These are phyloP conservation scores for Ceratobasidium sp. DNA, from an alignment of 1,284 basidiomycete species.

Conservation along the genomic window DNA sequence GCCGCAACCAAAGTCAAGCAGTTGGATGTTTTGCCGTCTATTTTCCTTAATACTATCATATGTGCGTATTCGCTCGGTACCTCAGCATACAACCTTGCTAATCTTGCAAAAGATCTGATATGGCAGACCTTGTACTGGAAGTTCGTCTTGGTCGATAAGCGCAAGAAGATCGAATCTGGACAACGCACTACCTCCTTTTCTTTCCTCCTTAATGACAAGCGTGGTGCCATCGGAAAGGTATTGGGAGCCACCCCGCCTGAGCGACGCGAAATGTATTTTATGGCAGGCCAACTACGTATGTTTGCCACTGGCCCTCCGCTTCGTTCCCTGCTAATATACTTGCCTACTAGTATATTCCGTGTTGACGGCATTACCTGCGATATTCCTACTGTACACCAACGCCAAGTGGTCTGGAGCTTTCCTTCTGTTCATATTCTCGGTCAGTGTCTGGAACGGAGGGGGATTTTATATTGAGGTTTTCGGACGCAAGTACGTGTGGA, in stretches of 20 bases:
- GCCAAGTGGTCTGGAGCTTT: slow-evolving; percentile 80
- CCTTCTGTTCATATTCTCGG: slow-evolving; percentile 81
- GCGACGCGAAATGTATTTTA: slow-evolving; percentile 81
- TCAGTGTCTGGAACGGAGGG: slow-evolving; percentile 88
- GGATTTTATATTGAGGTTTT: slow-evolving; percentile 96
- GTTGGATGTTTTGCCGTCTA: slow-evolving; percentile 71
- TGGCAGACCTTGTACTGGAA: slow-evolving; percentile 95
- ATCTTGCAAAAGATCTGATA: slow-evolving; percentile 71
- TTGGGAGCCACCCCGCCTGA: slow-evolving; percentile 71
- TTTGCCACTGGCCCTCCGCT: slow-evolving; percentile 45
- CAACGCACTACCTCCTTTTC: slow-evolving; percentile 88
- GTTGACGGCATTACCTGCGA: slow-evolving; percentile 87
- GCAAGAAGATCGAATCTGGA: slow-evolving; percentile 88
- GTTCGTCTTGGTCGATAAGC: slow-evolving; percentile 87
- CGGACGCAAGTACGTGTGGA: slow-evolving; percentile 82
- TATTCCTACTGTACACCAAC: slow-evolving; percentile 84
- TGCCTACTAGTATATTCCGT: slow-evolving; percentile 78
- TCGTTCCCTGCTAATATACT: slow-evolving; percentile 45
- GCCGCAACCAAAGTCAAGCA: slow-evolving; percentile 76
- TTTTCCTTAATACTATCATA: slow-evolving; percentile 77
- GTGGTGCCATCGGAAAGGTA: slow-evolving; percentile 80
- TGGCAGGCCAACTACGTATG: slow-evolving; percentile 86
- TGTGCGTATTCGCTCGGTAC: slow-evolving; percentile 65
- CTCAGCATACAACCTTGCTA: slow-evolving; percentile 43
- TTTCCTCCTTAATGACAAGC: slow-evolving; percentile 87